phyloP scores from a whole-genome alignment of 768 basidiomycete genomes.

The Phaeotremella skinneri region DNA sequence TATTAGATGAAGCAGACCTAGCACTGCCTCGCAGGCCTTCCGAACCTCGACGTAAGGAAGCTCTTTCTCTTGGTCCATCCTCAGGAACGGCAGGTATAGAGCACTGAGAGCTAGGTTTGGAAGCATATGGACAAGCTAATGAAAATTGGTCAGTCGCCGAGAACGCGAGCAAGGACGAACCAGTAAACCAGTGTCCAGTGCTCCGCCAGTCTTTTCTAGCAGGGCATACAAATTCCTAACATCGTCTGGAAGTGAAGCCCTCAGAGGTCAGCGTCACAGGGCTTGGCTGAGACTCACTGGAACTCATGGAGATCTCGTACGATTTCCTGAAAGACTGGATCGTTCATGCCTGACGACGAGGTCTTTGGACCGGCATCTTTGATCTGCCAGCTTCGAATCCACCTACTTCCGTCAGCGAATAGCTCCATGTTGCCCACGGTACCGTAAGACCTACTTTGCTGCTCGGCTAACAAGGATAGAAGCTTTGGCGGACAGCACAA shows the following conservation, averaged over 20 bases:
- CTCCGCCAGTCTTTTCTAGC: too few relatives aligned
- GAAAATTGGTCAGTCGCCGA: too few relatives aligned
- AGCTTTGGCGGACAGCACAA: slow-evolving; percentile 34
- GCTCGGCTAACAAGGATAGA: slow-evolving; percentile 15
- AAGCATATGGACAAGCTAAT: slow-evolving; percentile 36
- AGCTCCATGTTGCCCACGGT: too few relatives aligned
- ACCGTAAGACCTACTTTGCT: too few relatives aligned
- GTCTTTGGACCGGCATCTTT: slow-evolving; percentile 22
- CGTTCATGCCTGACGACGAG: slow-evolving; percentile 13
- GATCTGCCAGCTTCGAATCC: slow-evolving; percentile 32
- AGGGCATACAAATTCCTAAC: too few relatives aligned
- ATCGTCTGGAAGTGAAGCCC: too few relatives aligned
- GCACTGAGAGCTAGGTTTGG: slow-evolving; percentile 30
- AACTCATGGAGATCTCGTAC: slow-evolving; percentile 22
- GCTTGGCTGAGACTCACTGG: slow-evolving; percentile 31
- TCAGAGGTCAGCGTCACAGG: too few relatives aligned
- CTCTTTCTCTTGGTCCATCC: slow-evolving; percentile 7
- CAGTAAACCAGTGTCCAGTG: too few relatives aligned
- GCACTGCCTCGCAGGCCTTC: slow-evolving; percentile 29
- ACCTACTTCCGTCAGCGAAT: too few relatives aligned
- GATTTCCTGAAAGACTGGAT: slow-evolving; percentile 17
- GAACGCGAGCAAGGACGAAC: too few relatives aligned
- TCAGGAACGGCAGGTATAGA: slow-evolving; percentile 33
- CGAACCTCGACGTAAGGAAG: too few relatives aligned
- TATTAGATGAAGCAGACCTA: slow-evolving; percentile 31